These are phyloP conservation scores for Pseudoneurospora amorphoporcata DNA, from an alignment of 495 filamentous ascomycete species.

Conservation along the genomic window DNA sequence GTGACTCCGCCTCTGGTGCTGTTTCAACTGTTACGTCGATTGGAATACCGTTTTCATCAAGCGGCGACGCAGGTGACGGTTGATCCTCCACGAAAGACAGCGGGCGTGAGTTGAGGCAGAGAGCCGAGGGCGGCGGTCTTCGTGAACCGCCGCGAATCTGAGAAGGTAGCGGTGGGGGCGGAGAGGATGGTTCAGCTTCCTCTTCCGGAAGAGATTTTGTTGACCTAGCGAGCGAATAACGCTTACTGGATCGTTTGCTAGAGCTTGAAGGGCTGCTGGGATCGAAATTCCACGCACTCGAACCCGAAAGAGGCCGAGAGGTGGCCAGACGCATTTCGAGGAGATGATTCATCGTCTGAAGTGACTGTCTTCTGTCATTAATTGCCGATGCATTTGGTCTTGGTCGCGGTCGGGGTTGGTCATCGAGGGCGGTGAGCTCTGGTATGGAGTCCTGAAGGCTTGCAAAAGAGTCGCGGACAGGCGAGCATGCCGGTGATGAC, in stretches of 20 bases:
- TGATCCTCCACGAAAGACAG: constrained; percentile 41
- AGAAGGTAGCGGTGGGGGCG: neutral
- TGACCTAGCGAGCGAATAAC: constrained; percentile 26
- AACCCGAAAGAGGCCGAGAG: constrained; percentile 17
- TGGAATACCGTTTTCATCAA: neutral
- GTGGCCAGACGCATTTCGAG: constrained; percentile 26
- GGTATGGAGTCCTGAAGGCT: constrained; percentile 24
- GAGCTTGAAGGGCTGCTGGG: neutral
- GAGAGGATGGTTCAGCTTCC: neutral
- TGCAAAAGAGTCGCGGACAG: constrained; percentile 35
- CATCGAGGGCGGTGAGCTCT: constrained; percentile 15
- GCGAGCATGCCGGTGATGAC: constrained; percentile 43
- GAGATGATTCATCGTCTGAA: constrained; percentile 37
- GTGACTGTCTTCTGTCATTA: constrained; percentile 40
- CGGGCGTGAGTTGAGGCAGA: constrained; percentile 32
- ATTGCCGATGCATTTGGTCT: constrained; percentile 45
- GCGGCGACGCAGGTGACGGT: constrained; percentile 26
- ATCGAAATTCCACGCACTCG: neutral
- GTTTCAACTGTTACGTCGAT: neutral
- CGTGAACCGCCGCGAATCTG: constrained; percentile 15
- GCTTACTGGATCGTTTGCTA: constrained; percentile 24
- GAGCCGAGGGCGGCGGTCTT: constrained; percentile 31
- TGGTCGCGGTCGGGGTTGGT: constrained; percentile 25
- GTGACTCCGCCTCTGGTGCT: constrained; percentile 17
- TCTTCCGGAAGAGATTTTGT: constrained; percentile 9